Evolutionary conservation across 805 yeast genomes (phyloP).

Genomic region (Starmerella kuoi): DNA sequence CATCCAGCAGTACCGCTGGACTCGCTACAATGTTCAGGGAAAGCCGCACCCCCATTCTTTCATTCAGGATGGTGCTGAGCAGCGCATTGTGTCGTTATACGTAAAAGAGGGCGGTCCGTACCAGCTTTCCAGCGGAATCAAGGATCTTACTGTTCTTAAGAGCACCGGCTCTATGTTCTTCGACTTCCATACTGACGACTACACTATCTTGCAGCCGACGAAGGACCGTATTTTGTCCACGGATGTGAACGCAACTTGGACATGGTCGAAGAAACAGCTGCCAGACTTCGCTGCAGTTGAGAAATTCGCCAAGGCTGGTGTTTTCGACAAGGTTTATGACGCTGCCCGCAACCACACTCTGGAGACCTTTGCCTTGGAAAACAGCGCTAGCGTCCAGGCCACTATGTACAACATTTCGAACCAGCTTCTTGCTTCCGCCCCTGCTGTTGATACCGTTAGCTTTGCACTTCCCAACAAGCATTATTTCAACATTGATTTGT

Average conservation of each 20-base stretch:
- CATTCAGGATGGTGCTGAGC: slow-evolving; percentile 72
- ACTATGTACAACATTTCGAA: slow-evolving; percentile 90
- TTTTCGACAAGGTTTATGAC: slow-evolving; percentile 54
- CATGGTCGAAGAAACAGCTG: slow-evolving; percentile 41
- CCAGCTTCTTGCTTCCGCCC: slow-evolving; percentile 48
- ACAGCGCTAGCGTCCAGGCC: slow-evolving; percentile 91
- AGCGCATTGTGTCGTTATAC: slow-evolving; percentile 40
- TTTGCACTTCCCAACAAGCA: slow-evolving; percentile 86
- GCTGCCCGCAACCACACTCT: slow-evolving; percentile 57
- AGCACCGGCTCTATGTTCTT: slow-evolving; percentile 88
- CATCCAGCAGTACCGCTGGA: slow-evolving; percentile 68
- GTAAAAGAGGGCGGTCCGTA: slow-evolving; percentile 33
- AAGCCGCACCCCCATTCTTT: slow-evolving; percentile 73
- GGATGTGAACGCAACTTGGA: slow-evolving; percentile 66
- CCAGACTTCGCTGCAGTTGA: slow-evolving; percentile 18
- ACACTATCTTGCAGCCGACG: slow-evolving; percentile 76
- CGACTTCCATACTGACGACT: slow-evolving; percentile 76
- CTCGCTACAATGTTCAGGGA: slow-evolving; percentile 63
- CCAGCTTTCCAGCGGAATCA: slow-evolving; percentile 52
- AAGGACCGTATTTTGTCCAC: slow-evolving; percentile 79
- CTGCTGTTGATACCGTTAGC: slow-evolving; percentile 49
- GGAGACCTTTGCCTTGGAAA: slow-evolving; percentile 67
- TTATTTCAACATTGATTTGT: slow-evolving; percentile 65
- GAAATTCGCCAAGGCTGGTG: slow-evolving; percentile 31
- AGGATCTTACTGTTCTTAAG: slow-evolving; percentile 73